Conservation (phyloP, 805 yeast species). For the Metschnikowia cerradonensis region DNA sequence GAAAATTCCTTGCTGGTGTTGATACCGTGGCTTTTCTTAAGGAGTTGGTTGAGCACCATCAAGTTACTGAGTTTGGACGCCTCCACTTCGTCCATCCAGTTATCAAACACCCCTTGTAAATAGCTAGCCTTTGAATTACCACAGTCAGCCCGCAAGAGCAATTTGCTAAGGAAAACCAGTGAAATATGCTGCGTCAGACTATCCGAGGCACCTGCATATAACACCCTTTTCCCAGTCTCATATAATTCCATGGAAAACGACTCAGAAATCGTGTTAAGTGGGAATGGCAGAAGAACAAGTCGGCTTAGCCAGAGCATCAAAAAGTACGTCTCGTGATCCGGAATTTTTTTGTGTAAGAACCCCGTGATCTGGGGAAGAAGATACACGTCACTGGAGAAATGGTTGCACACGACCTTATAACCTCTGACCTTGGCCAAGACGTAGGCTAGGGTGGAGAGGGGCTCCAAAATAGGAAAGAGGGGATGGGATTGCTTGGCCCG, state of each 20-base stretch:
- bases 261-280: conserved; percentile 38
- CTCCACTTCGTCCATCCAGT: conserved; percentile 17
- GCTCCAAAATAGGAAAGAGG: conserved; percentile 1
- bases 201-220: conserved; percentile 24
- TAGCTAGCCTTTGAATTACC: conserved; percentile 20
- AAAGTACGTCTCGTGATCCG: conserved; percentile 29
- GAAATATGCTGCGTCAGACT: conserved; percentile 60
- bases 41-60: conserved; percentile 37
- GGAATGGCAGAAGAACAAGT: conserved; percentile 71
- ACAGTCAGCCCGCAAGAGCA: conserved; percentile 50
- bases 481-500: background rate
- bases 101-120: conserved; percentile 4
- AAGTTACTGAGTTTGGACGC: conserved; percentile 33
- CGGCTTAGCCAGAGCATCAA: conserved; percentile 70
- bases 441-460: conserved; percentile 46
- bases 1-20: conserved; percentile 4
- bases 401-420: conserved; percentile 53
- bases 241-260: conserved; percentile 22
- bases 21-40: conserved; percentile 20
- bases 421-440: conserved; percentile 63
- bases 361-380: conserved; percentile 32
- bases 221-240: conserved; percentile 26
- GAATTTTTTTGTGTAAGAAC: conserved; percentile 18
- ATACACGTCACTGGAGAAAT: conserved; percentile 57
- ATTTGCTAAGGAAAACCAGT: conserved; percentile 48